Evolutionary conservation across 179 eudicot genomes (phyloP).

Genomic region (Beta lomatogona): DNA sequence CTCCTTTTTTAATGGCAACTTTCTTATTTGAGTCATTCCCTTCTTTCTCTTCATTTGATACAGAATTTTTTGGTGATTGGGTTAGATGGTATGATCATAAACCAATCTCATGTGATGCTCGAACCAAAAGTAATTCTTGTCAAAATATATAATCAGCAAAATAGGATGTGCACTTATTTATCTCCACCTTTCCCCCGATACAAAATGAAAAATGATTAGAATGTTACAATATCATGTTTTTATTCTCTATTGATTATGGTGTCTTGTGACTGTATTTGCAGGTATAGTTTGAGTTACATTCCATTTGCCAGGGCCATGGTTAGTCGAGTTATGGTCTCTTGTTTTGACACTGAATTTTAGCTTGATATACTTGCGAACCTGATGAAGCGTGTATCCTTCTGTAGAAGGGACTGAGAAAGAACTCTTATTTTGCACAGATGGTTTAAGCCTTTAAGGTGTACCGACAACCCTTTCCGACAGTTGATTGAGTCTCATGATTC

Average conservation of each 20-base stretch:
- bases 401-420: background rate
- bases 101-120: too few species aligned
- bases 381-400: background rate
- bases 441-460: background rate
- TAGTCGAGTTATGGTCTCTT: too few species aligned
- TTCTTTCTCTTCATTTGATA: background rate
- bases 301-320: too few species aligned
- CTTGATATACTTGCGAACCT: background rate
- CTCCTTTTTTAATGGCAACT: background rate
- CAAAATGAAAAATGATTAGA: background rate
- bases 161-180: too few species aligned
- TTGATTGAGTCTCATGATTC: background rate
- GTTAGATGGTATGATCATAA: too few species aligned
- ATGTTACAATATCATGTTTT: too few species aligned
- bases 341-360: conserved; percentile 16
- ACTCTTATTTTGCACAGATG: background rate
- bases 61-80: background rate
- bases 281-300: too few species aligned
- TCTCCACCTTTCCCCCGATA: background rate
- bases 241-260: background rate
- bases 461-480: background rate
- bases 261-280: background rate
- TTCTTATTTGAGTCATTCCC: background rate
- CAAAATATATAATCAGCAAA: too few species aligned
- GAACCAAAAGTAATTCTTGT: too few species aligned